Percentiles rank a stretch among this genome's conserved stretches.
phyloP scores from a whole-genome alignment of 768 basidiomycete species.

The Tricholoma furcatifolium region DNA sequence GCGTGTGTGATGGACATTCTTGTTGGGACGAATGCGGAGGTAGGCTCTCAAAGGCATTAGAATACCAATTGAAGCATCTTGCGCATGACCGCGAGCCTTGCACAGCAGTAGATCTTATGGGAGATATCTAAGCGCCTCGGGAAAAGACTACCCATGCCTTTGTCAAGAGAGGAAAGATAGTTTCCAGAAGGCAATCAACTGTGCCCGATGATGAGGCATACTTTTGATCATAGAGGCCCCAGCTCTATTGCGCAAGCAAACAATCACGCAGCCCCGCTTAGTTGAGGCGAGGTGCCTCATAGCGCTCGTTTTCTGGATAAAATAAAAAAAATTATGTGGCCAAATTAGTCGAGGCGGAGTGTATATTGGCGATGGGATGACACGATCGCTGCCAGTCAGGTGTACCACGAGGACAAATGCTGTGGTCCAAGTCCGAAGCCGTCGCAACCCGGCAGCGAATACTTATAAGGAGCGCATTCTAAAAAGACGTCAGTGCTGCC shows the following conservation, averaged over 20 bases:
- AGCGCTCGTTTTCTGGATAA: no score
- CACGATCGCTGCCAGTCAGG: not conserved
- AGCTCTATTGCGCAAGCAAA: no score
- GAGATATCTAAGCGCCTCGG: not conserved
- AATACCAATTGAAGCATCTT: no score
- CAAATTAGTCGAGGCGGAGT: no score
- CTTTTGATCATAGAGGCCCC: no score
- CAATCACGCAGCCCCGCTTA: no score
- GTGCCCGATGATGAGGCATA: not conserved
- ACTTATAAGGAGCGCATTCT: not conserved
- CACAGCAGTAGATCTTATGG: not conserved
- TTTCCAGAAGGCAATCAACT: not conserved
- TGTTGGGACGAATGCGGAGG: not conserved
- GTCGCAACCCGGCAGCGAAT: not conserved
- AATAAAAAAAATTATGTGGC: no score
- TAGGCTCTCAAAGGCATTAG: no score
- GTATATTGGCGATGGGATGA: no score
- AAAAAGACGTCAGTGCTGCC: no score
- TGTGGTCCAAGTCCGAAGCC: not conserved
- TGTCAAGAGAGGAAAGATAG: not conserved
- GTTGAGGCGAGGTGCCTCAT: no score
- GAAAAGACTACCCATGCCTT: not conserved
- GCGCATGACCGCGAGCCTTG: not conserved
- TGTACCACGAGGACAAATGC: slow-evolving; percentile 1
- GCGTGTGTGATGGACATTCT: not conserved